Conservation (phyloP, 176 grass and related monocot species). For the Triticum dicoccoides region DNA sequence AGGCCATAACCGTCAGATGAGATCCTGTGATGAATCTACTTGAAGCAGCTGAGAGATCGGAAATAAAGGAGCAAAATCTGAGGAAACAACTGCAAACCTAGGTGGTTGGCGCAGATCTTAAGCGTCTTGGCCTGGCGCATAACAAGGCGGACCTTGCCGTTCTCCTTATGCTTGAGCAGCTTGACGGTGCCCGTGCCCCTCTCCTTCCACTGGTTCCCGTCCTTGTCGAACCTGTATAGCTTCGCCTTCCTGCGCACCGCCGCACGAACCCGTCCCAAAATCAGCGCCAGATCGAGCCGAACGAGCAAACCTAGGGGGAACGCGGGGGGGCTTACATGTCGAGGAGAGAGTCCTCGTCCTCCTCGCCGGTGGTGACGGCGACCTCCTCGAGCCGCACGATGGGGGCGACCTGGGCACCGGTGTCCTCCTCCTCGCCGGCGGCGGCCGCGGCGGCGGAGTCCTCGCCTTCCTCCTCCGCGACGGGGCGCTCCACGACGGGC, state of each 20-base stretch:
- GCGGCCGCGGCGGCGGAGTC: conserved; percentile 6
- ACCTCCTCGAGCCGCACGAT: conserved; percentile 70
- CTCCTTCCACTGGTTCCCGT: conserved; percentile 72
- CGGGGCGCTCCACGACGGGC: conserved; percentile 41
- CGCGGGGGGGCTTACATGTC: conserved; percentile 44
- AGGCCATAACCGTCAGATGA: neutral
- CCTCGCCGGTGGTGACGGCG: conserved; percentile 64
- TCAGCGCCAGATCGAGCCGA: conserved; percentile 6
- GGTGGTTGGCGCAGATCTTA: conserved; percentile 68
- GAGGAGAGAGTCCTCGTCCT: conserved; percentile 57
- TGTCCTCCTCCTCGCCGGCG: conserved; percentile 76
- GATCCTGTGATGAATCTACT: neutral
- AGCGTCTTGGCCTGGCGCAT: conserved; percentile 70
- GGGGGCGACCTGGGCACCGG: conserved; percentile 62
- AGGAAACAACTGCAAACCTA: conserved; percentile 21
- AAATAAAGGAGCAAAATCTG: neutral
- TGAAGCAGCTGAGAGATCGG: neutral
- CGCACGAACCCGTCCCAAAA: neutral
- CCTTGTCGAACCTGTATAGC: conserved; percentile 65
- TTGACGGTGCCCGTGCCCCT: conserved; percentile 62
- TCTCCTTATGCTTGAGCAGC: conserved; percentile 65
- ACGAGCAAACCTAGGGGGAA: too few species aligned
- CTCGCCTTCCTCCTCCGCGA: conserved; percentile 19
- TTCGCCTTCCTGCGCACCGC: conserved; percentile 52
- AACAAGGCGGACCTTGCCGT: conserved; percentile 66